Percentiles rank a stretch among this genome's conserved stretches.
Conservation (phyloP, 1,139 yeast species). For the Zygosaccharomyces sapae region DNA sequence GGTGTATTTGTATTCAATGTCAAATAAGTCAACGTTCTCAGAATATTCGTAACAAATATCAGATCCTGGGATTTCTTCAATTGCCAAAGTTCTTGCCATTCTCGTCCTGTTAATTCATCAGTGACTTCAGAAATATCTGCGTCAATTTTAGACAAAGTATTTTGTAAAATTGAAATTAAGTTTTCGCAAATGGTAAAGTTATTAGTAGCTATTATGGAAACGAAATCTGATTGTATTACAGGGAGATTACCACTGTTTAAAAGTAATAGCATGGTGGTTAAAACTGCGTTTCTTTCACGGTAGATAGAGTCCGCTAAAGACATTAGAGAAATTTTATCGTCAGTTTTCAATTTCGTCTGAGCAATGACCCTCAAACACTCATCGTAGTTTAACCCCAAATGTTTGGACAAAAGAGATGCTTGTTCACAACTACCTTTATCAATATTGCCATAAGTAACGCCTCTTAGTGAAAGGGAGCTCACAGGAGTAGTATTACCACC, state of each 20-base stretch:
- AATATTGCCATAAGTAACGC: constrained; percentile 10
- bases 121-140: constrained; percentile 3
- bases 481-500: background rate
- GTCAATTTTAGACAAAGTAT: constrained; percentile 13
- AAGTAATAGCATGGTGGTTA: constrained; percentile 42
- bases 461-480: constrained; percentile 14
- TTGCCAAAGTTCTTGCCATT: constrained; percentile 18
- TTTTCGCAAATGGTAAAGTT: constrained; percentile 30
- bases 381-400: constrained; percentile 38
- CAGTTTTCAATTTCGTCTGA: constrained; percentile 33
- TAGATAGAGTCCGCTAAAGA: constrained; percentile 27
- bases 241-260: constrained; percentile 39
- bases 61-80: constrained; percentile 42
- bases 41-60: constrained; percentile 43
- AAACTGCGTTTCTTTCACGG: constrained; percentile 36
- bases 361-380: constrained; percentile 48
- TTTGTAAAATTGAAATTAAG: constrained; percentile 33
- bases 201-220: constrained; percentile 40
- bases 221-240: constrained; percentile 40
- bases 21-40: constrained; percentile 41
- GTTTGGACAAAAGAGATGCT: constrained; percentile 21
- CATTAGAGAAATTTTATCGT: constrained; percentile 21
- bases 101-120: constrained; percentile 10
- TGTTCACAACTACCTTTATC: constrained; percentile 7
- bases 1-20: constrained; percentile 34